Evolutionary conservation across 257 asterid species (phyloP).

Genomic region (Asclepias syriaca): DNA sequence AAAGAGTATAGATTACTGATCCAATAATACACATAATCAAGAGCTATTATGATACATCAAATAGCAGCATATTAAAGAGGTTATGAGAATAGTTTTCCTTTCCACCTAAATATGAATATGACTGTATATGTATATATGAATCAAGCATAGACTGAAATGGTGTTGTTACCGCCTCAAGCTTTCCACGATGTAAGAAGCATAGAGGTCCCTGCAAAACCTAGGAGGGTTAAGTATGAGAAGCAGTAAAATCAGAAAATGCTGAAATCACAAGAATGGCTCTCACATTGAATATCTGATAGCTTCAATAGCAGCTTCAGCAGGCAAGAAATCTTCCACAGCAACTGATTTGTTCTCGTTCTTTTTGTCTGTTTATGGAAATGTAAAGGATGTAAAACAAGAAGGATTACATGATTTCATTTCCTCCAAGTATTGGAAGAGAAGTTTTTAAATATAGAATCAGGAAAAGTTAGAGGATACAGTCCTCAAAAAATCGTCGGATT

Average conservation of each 20-base stretch:
- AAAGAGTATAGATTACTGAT: too few species aligned
- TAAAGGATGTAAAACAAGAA: constrained; percentile 22
- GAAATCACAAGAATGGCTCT: constrained; percentile 14
- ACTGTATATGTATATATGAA: too few species aligned
- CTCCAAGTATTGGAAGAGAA: neutral
- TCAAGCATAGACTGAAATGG: too few species aligned
- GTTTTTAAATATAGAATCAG: too few species aligned
- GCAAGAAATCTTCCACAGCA: constrained; percentile 79
- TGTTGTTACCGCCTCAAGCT: constrained; percentile 54
- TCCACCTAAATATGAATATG: too few species aligned
- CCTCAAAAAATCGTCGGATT: constrained; percentile 92
- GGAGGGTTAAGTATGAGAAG: too few species aligned
- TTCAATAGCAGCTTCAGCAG: constrained; percentile 60
- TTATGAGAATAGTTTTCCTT: neutral
- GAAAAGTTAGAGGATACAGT: constrained; percentile 77
- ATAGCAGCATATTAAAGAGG: neutral
- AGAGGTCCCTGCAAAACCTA: constrained; percentile 53
- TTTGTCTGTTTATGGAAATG: constrained; percentile 43
- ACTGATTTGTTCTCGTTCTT: constrained; percentile 86
- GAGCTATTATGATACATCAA: too few species aligned
- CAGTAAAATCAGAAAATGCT: neutral
- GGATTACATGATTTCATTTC: neutral
- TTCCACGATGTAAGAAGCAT: constrained; percentile 79
- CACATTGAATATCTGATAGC: constrained; percentile 79
- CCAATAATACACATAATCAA: neutral